Percentiles rank a stretch among this genome's conserved stretches.
These are phyloP conservation scores for Shiraia sp. DNA, from an alignment of 2,329 filamentous ascomycete species.

Conservation along the genomic window DNA sequence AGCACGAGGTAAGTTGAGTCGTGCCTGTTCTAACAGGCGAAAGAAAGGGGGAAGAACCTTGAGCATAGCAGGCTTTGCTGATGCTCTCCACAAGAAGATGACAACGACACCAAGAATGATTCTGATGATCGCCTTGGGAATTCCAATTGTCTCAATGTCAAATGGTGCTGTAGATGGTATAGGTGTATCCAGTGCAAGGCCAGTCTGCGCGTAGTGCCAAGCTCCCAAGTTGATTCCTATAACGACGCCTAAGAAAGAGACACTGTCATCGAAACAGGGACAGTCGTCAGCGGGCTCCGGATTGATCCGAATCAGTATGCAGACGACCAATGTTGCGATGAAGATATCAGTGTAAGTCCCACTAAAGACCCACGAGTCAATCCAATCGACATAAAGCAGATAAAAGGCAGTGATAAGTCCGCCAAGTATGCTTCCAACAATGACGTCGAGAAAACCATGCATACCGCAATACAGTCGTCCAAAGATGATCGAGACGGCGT, in stretches of 20 bases:
- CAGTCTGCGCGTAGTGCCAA: slow-evolving; percentile 75
- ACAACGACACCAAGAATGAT: slow-evolving; percentile 79
- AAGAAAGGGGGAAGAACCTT: slow-evolving; percentile 82
- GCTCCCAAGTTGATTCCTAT: slow-evolving; percentile 81
- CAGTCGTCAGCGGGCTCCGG: slow-evolving; percentile 97
- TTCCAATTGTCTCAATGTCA: slow-evolving; percentile 67
- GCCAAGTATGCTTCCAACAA: slow-evolving; percentile 78
- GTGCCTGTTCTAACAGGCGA: slow-evolving; percentile 77
- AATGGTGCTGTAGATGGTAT: slow-evolving; percentile 67
- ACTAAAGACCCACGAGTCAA: slow-evolving; percentile 71
- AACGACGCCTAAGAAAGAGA: slow-evolving; percentile 87
- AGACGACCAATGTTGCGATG: slow-evolving; percentile 66
- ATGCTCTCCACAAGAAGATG: slow-evolving; percentile 87
- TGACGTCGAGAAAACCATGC: slow-evolving; percentile 94
- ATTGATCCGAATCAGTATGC: slow-evolving; percentile 82
- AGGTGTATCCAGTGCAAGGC: slow-evolving; percentile 56
- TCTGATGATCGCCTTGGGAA: slow-evolving; percentile 65
- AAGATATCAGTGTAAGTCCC: slow-evolving; percentile 63
- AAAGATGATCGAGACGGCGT: slow-evolving; percentile 85
- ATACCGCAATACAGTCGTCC: slow-evolving; percentile 96
- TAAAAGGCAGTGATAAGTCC: slow-evolving; percentile 63
- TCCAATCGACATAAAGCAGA: slow-evolving; percentile 57
- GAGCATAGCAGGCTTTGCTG: slow-evolving; percentile 83
- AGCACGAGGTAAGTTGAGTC: slow-evolving; percentile 78
- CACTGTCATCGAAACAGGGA: slow-evolving; percentile 94